Conservation (phyloP, 2,329 filamentous ascomycete genomes). For the Calycina marina region DNA sequence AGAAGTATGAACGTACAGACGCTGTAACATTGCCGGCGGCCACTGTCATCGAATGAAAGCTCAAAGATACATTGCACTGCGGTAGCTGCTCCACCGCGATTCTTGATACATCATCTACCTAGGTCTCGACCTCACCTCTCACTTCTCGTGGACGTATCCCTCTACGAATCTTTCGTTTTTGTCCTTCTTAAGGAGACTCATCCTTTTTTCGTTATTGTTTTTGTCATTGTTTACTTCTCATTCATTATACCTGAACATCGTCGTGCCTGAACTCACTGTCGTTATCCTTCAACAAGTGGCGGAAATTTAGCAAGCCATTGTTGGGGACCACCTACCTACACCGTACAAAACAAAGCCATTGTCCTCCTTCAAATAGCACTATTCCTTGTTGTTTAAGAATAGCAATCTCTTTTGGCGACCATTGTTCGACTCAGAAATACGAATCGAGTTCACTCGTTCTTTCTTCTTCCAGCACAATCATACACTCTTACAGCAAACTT, state of each 20-base stretch:
- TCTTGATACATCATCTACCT: too few relatives aligned
- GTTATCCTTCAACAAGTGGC: too few relatives aligned
- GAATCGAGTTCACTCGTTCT: conserved; percentile 3
- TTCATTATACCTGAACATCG: too few relatives aligned
- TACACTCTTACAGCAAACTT: too few relatives aligned
- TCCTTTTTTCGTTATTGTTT: conserved; percentile 5
- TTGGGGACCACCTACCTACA: too few relatives aligned
- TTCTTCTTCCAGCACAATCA: conserved; percentile 2
- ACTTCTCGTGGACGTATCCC: conserved; percentile 8
- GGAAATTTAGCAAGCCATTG: too few relatives aligned
- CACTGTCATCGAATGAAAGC: conserved; percentile 18
- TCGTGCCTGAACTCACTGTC: too few relatives aligned
- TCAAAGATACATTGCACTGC: too few relatives aligned
- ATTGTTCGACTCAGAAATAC: conserved; percentile 1
- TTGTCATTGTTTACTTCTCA: conserved; percentile 11
- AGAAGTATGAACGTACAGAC: conserved; percentile 6
- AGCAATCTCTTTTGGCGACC: conserved; percentile 2
- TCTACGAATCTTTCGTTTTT: conserved; percentile 16
- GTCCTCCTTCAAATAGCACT: conserved; percentile 4
- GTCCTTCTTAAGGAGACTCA: conserved; percentile 3
- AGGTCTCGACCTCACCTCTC: conserved; percentile 7
- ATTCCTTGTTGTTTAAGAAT: conserved; percentile 8
- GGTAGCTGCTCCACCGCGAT: too few relatives aligned
- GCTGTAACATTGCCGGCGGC: conserved; percentile 9
- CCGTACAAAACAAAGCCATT: too few relatives aligned